A percentile compares a stretch with the other conserved stretches of the same genome.
Conservation (phyloP, 2,329 filamentous ascomycete genomes). For the Trichoderma sp. region DNA sequence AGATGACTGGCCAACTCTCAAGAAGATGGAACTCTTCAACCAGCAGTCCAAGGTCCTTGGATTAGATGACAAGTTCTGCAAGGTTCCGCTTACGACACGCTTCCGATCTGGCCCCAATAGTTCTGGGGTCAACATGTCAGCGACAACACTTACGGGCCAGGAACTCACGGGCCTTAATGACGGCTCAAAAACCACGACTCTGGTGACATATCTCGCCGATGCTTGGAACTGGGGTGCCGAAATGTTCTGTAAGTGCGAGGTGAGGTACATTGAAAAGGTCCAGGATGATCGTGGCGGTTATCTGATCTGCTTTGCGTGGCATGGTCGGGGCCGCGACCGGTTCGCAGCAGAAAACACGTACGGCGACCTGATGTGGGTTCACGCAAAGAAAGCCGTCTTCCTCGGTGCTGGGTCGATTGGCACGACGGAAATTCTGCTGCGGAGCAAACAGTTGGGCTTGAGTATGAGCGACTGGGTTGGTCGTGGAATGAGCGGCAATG, state of each 20-base stretch:
- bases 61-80: conserved; percentile 50
- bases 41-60: conserved; percentile 54
- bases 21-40: conserved; percentile 56
- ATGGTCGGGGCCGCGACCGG: conserved; percentile 53
- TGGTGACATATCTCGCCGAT: conserved; percentile 65
- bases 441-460: conserved; percentile 58
- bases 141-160: conserved; percentile 58
- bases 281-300: conserved; percentile 49
- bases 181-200: conserved; percentile 62
- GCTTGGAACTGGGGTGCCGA: conserved; percentile 71
- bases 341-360: conserved; percentile 51
- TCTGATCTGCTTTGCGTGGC: conserved; percentile 62
- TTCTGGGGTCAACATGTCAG: conserved; percentile 61
- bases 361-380: conserved; percentile 64
- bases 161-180: conserved; percentile 65
- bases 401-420: conserved; percentile 63
- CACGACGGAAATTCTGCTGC: conserved; percentile 62
- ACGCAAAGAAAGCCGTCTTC: conserved; percentile 62
- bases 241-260: conserved; percentile 67
- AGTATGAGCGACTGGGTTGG: conserved; percentile 56
- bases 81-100: conserved; percentile 59
- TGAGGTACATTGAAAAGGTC: conserved; percentile 57
- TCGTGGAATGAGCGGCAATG: conserved; percentile 62
- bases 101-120: conserved; percentile 60
- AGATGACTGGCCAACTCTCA: conserved; percentile 51